These are phyloP conservation scores for Corylus heterophylla DNA, from an alignment of 306 rosid species.

Conservation along the genomic window DNA sequence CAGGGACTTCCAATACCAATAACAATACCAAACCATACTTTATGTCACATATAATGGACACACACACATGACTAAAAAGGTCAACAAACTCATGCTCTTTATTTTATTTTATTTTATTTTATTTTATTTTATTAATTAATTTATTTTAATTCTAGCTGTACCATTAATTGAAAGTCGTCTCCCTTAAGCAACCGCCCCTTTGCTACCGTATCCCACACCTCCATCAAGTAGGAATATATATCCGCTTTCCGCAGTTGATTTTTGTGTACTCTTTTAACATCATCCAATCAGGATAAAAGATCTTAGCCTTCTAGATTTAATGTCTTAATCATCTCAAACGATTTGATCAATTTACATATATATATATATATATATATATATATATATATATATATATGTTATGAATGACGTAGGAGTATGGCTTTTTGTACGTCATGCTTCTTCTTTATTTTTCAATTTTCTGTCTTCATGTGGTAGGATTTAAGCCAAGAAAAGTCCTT, in stretches of 20 bases:
- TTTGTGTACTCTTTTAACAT: slow-evolving; percentile 17
- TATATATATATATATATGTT: not conserved
- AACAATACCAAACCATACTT: slow-evolving; percentile 44
- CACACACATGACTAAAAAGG: slow-evolving; percentile 31
- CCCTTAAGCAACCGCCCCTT: slow-evolving; percentile 54
- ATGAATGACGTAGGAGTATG: slow-evolving; percentile 18
- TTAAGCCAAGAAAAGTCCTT: not conserved
- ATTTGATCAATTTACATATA: not conserved
- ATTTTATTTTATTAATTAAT: no score
- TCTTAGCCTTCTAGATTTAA: slow-evolving; percentile 33
- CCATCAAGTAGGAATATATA: slow-evolving; percentile 11
- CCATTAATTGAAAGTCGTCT: slow-evolving; percentile 32
- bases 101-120: not conserved
- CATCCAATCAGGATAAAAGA: slow-evolving; percentile 27
- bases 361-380: no score
- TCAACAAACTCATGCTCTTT: slow-evolving; percentile 68
- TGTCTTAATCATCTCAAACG: slow-evolving; percentile 16
- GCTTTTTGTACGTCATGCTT: slow-evolving; percentile 17
- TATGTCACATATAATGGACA: slow-evolving; percentile 37
- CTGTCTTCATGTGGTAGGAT: not conserved
- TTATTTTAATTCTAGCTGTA: slow-evolving; percentile 23
- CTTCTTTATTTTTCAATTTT: not conserved
- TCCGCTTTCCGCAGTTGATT: slow-evolving; percentile 36
- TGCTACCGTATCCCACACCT: slow-evolving; percentile 3
- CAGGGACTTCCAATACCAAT: slow-evolving; percentile 56